Evolutionary conservation across 257 asterid species (phyloP).

Genomic region (Solanum piurae): DNA sequence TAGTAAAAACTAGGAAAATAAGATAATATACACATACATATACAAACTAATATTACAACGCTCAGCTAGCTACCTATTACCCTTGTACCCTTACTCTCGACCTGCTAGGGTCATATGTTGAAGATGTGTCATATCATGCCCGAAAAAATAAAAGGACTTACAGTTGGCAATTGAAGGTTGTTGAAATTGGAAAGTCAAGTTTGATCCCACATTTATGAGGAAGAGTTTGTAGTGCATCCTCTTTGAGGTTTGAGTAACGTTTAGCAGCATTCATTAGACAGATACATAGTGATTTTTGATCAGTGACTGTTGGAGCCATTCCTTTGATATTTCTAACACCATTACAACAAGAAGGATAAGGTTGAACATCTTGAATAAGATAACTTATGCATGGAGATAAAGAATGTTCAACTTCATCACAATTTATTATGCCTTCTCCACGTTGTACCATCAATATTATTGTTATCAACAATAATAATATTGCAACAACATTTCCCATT

Average conservation of each 20-base stretch:
- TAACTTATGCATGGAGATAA: constrained; percentile 2
- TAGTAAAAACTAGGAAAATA: neutral
- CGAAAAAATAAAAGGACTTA: neutral
- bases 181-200: neutral
- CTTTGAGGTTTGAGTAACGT: neutral
- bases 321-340: neutral
- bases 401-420: neutral
- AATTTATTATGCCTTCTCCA: neutral
- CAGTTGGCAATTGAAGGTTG: neutral
- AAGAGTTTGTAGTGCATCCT: constrained; percentile 5
- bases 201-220: neutral
- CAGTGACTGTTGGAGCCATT: neutral
- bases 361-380: constrained; percentile 3
- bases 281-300: neutral
- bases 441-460: neutral
- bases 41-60: neutral
- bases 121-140: neutral
- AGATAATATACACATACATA: neutral
- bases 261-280: constrained; percentile 1
- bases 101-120: too few species aligned
- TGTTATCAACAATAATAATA: neutral
- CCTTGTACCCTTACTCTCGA: neutral
- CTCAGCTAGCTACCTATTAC: neutral
- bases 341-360: constrained; percentile 2
- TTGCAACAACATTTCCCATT: neutral